Conservation (phyloP, 768 basidiomycete species). For the Mycena latifolia region DNA sequence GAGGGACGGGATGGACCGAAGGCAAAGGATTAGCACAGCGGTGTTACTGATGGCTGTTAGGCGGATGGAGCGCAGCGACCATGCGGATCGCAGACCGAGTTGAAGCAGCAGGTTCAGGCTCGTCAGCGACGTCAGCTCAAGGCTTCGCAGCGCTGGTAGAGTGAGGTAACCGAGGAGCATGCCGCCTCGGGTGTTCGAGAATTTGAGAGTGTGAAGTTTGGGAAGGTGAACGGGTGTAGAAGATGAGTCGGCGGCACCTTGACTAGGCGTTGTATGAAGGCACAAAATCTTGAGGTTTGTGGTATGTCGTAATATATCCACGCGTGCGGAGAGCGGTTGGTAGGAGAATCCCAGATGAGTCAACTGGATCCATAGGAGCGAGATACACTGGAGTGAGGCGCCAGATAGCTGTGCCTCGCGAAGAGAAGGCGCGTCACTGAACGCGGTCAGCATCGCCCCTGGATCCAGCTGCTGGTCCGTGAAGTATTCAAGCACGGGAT, state of each 20-base stretch:
- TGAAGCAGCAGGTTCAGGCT: neutral
- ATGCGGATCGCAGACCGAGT: neutral
- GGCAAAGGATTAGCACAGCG: neutral
- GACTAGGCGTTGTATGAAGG: neutral
- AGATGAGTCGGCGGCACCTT: neutral
- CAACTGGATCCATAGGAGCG: conserved; percentile 8
- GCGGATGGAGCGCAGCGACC: conserved; percentile 9
- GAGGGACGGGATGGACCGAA: conserved; percentile 1
- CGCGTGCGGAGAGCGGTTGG: neutral
- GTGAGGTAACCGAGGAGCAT: conserved; percentile 9
- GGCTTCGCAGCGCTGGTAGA: conserved; percentile 1
- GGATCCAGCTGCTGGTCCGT: neutral
- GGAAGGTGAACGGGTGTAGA: neutral
- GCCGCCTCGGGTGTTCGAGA: neutral
- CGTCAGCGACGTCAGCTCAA: neutral
- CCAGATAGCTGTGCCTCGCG: neutral
- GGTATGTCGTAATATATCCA: neutral
- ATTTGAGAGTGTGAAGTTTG: conserved; percentile 2
- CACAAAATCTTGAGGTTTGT: conserved; percentile 4
- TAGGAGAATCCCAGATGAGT: neutral
- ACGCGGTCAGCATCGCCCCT: neutral
- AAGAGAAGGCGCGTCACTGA: conserved; percentile 8
- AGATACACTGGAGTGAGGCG: neutral
- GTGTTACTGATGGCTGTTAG: neutral
- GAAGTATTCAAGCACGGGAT: neutral